phyloP scores from a whole-genome alignment of 805 yeast genomes.

The Kazachstania martiniae region DNA sequence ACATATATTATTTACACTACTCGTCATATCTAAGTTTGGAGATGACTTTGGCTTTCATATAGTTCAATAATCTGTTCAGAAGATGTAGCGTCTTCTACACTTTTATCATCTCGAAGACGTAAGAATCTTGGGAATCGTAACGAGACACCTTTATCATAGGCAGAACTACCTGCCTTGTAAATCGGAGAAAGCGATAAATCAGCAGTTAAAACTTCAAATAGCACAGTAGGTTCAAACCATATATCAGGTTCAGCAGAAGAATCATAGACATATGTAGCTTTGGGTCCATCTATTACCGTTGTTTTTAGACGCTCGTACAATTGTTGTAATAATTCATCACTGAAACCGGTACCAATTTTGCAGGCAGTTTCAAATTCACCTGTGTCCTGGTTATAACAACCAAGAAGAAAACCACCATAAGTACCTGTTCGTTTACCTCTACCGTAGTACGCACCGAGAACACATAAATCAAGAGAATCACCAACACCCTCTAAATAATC shows the following conservation, averaged over 20 bases:
- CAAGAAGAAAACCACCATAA: constrained; percentile 89
- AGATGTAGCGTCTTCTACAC: constrained; percentile 75
- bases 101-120: constrained; percentile 76
- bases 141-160: constrained; percentile 74
- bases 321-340: constrained; percentile 65
- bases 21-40: too few species aligned
- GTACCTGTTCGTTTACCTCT: constrained; percentile 90
- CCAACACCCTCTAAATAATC: constrained; percentile 94
- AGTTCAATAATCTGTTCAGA: constrained; percentile 78
- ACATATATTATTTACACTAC: too few species aligned
- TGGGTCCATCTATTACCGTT: constrained; percentile 54
- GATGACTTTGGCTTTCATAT: constrained; percentile 57
- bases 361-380: constrained; percentile 94
- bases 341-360: constrained; percentile 94
- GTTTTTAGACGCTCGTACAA: constrained; percentile 54
- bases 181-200: constrained; percentile 83
- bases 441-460: constrained; percentile 88
- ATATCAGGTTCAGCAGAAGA: constrained; percentile 75
- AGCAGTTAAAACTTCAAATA: constrained; percentile 87
- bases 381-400: constrained; percentile 79
- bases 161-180: constrained; percentile 71
- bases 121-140: constrained; percentile 82
- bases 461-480: constrained; percentile 87
- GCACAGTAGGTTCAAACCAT: constrained; percentile 80
- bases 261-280: constrained; percentile 58